These are phyloP conservation scores for Euryodendron excelsum DNA, from an alignment of 148 eudicot genomes.

Conservation along the genomic window DNA sequence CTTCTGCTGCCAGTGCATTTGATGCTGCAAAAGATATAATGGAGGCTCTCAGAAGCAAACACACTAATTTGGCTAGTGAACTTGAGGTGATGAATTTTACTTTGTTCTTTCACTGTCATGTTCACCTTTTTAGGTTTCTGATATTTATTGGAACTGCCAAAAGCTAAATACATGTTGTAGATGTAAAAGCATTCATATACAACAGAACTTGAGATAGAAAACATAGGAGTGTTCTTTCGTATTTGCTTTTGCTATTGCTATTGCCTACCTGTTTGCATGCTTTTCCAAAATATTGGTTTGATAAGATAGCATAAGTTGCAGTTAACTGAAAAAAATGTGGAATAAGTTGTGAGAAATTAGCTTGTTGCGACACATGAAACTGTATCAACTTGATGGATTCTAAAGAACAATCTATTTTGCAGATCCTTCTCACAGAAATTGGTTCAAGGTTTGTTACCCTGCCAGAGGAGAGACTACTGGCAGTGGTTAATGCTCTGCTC, in stretches of 20 bases:
- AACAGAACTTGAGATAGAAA: neutral
- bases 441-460: slow-evolving; percentile 97
- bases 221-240: neutral
- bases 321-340: no score
- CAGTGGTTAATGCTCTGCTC: slow-evolving; percentile 92
- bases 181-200: neutral
- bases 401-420: slow-evolving; percentile 19
- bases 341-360: neutral
- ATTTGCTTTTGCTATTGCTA: neutral
- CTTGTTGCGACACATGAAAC: neutral
- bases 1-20: slow-evolving; percentile 94
- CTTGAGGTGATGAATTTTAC: slow-evolving; percentile 61
- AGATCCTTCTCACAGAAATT: slow-evolving; percentile 89
- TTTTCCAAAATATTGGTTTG: neutral
- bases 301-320: no score
- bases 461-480: slow-evolving; percentile 97
- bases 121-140: neutral
- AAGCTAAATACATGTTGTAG: neutral
- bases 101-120: neutral
- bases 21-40: slow-evolving; percentile 98
- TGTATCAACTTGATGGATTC: neutral
- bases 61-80: slow-evolving; percentile 92
- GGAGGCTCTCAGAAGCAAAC: slow-evolving; percentile 99
- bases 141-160: neutral
- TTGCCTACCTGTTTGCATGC: neutral